Percentiles rank a stretch among this genome's conserved stretches.
These are phyloP conservation scores for Magnusiomyces fungicola DNA, from an alignment of 1,139 yeast species.

Conservation along the genomic window DNA sequence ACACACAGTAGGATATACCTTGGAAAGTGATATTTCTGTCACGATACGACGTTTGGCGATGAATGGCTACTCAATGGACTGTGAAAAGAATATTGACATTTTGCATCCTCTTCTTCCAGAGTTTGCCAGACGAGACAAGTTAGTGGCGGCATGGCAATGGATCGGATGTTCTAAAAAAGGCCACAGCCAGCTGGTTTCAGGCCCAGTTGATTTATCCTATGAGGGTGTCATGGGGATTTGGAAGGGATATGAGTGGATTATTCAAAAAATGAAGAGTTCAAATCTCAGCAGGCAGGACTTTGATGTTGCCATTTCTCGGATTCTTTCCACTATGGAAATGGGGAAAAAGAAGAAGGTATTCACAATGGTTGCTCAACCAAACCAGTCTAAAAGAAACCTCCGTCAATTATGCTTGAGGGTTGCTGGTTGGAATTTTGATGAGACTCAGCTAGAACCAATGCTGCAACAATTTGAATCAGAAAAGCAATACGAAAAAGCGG, in stretches of 20 bases:
- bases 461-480: conserved; percentile 47
- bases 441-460: conserved; percentile 66
- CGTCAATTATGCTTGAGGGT: conserved; percentile 75
- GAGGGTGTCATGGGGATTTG: conserved; percentile 88
- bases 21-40: conserved; percentile 31
- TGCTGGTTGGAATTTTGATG: conserved; percentile 87
- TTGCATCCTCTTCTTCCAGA: conserved; percentile 27
- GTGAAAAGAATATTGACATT: conserved; percentile 54
- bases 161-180: conserved; percentile 62
- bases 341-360: conserved; percentile 9
- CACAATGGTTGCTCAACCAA: conserved; percentile 21
- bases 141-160: conserved; percentile 89
- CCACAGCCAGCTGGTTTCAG: conserved; percentile 58
- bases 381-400: conserved; percentile 35
- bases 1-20: conserved; percentile 13
- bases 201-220: conserved; percentile 69
- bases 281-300: conserved; percentile 22
- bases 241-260: conserved; percentile 66
- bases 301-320: conserved; percentile 19
- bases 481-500: conserved; percentile 80
- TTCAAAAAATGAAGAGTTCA: conserved; percentile 40
- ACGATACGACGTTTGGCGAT: conserved; percentile 62
- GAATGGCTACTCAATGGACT: conserved; percentile 67
- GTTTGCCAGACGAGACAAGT: conserved; percentile 36
- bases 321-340: conserved; percentile 15